These are phyloP conservation scores for Tuctoria greenei DNA, from an alignment of 176 grass and related monocot species.

Conservation along the genomic window DNA sequence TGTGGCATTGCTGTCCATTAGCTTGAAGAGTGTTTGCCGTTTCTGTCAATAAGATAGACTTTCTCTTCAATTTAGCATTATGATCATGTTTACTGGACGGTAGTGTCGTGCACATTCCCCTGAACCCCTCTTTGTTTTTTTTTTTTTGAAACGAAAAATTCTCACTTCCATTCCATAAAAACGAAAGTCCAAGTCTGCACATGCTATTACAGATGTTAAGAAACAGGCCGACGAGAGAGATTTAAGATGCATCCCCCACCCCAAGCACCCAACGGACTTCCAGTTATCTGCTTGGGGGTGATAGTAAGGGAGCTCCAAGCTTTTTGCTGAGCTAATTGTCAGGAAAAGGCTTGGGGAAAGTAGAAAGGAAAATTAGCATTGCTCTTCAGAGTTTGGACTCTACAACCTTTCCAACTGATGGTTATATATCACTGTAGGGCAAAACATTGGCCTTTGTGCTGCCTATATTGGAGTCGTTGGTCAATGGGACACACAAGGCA, in stretches of 20 bases:
- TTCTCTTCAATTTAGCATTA: background rate
- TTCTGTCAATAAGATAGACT: background rate
- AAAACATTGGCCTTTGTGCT: slow-evolving; percentile 98
- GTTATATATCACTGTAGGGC: slow-evolving; percentile 46
- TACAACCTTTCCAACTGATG: background rate
- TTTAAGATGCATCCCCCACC: too few relatives aligned
- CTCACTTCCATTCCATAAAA: too few relatives aligned
- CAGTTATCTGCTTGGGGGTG: too few relatives aligned
- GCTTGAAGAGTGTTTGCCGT: background rate
- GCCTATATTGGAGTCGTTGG: slow-evolving; percentile 89
- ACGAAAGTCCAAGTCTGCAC: too few relatives aligned
- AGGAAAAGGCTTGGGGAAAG: background rate
- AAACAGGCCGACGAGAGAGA: too few relatives aligned
- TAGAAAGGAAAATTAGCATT: background rate
- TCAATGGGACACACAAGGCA: slow-evolving; percentile 70
- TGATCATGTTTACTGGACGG: too few relatives aligned
- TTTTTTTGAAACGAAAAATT: too few relatives aligned
- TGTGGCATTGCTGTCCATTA: background rate
- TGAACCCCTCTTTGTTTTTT: too few relatives aligned
- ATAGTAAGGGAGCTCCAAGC: too few relatives aligned
- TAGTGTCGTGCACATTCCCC: background rate
- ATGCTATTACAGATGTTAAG: too few relatives aligned
- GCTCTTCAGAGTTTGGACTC: background rate
- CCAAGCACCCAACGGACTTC: too few relatives aligned
- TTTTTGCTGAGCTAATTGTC: too few relatives aligned